Evolutionary conservation across 1,284 basidiomycete species (phyloP).

Genomic region (Waitea zeae): DNA sequence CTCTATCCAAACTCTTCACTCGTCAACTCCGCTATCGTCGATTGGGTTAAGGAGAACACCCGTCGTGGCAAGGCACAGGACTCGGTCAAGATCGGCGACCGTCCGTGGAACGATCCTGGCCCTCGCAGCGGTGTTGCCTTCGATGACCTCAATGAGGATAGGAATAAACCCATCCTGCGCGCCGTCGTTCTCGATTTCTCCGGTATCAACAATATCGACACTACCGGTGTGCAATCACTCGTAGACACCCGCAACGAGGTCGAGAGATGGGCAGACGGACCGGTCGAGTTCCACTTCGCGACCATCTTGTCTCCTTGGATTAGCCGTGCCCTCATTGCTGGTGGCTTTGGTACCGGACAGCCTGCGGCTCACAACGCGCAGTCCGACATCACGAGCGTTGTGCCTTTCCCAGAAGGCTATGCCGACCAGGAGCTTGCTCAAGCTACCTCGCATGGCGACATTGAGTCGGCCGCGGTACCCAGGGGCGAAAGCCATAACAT

Average conservation of each 20-base stretch:
- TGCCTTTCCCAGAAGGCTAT: constrained; percentile 31
- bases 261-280: constrained; percentile 72
- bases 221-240: constrained; percentile 81
- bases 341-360: constrained; percentile 62
- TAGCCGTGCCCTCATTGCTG: constrained; percentile 73
- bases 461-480: constrained; percentile 9
- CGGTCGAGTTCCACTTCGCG: constrained; percentile 85
- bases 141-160: constrained; percentile 32
- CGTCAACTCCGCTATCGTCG: constrained; percentile 65
- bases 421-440: constrained; percentile 8
- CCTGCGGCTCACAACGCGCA: constrained; percentile 21
- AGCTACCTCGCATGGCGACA: constrained; percentile 8
- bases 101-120: constrained; percentile 93
- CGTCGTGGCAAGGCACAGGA: constrained; percentile 64
- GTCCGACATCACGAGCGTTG: constrained; percentile 59
- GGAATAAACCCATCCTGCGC: constrained; percentile 46
- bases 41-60: constrained; percentile 66
- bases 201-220: constrained; percentile 73
- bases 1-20: constrained; percentile 85
- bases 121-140: constrained; percentile 32
- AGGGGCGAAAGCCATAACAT: not conserved
- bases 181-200: constrained; percentile 91
- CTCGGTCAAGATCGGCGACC: constrained; percentile 45
- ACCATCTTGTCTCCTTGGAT: constrained; percentile 90
- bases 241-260: constrained; percentile 80